Base-by-base conservation (phyloP, 2,329 filamentous ascomycete species). In the Penicillium thymicola region DNA sequence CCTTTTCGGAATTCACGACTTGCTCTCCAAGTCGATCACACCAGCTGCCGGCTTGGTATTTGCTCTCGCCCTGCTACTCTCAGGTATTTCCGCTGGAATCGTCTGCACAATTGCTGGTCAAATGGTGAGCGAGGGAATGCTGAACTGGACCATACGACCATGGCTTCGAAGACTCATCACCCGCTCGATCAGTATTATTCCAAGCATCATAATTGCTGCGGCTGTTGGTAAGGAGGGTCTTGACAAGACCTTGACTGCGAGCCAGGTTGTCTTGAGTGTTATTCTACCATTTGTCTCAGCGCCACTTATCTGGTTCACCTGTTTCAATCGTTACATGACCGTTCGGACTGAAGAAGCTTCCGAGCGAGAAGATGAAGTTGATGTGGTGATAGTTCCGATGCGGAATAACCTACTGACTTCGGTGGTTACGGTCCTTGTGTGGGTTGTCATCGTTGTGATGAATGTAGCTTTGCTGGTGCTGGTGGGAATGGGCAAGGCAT, bases 101-200 rank as follows among this genome's bases (percentile, higher is more conserved):
- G 88, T 95, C 2, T 95, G 91, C 76, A 96, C 92, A 1, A 94
- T 96, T 64, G 84, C 91, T 0, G 91, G 91, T 0, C 91, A 96
- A 72, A 94, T 96, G 86, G 88, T 96, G 23, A 87, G 85, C 60
- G 91, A 95, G 71, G 91, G 91, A 7, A 89, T 91, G 59, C 72
- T 96, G 43, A 84, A 85, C 45, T 92, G 90, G 89, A 84, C 76
- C 5, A 74, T 92, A 32, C 80, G 81, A 59, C 91, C 91, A 0
- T 96, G 91, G 91, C 67, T 92, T 10, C 86, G 91, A 2, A 82
- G 91, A 11, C 81, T 95, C 4, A 74, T 93, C 48, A 95, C 91
- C 0, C 83, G 91, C 27, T 84, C 82, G 48, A 89, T 96, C 70
- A 90, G 88, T 67, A 92, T 96, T 70, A 86, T 86, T 1, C 91